These are phyloP conservation scores for Aspergillus pseudonomiae DNA, from an alignment of 2,329 filamentous ascomycete genomes.

Conservation along the genomic window DNA sequence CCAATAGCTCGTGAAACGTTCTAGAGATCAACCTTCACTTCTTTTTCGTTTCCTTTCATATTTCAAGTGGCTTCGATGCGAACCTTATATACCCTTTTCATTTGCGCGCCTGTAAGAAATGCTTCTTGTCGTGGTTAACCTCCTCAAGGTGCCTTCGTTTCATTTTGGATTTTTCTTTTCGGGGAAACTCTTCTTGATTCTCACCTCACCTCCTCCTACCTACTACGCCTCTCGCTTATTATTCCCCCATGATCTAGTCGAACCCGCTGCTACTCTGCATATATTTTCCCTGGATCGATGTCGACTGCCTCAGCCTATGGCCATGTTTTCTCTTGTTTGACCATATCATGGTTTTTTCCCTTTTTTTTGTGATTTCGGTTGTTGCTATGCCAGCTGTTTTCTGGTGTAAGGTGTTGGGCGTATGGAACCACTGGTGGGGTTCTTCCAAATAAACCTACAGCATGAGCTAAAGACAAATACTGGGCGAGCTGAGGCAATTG, in stretches of 20 bases:
- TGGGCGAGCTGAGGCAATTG: constrained; percentile 14
- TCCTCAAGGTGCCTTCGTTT: constrained; percentile 13
- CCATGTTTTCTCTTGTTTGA: constrained; percentile 10
- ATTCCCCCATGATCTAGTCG: constrained; percentile 10
- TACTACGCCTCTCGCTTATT: constrained; percentile 8
- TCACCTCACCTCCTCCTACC: constrained; percentile 10
- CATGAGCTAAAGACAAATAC: constrained; percentile 22
- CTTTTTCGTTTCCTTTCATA: constrained; percentile 27
- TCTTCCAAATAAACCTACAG: constrained; percentile 20
- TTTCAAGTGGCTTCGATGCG: constrained; percentile 32
- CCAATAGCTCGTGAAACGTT: constrained; percentile 51
- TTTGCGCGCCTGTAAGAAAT: constrained; percentile 27
- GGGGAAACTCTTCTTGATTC: constrained; percentile 9
- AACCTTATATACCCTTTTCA: constrained; percentile 30
- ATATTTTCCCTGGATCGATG: constrained; percentile 20
- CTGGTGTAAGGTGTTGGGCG: constrained; percentile 32
- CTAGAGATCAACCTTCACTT: constrained; percentile 27
- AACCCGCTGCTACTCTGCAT: constrained; percentile 20
- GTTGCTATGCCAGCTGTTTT: constrained; percentile 23
- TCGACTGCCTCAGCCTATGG: constrained; percentile 17
- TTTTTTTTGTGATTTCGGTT: constrained; percentile 25
- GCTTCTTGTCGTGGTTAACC: constrained; percentile 20
- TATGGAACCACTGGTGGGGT: constrained; percentile 23
- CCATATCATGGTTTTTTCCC: constrained; percentile 13
- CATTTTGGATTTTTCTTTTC: constrained; percentile 17